phyloP scores from a whole-genome alignment of 192 early-diverging fungal species.

The Phlyctochytrium bullatum region DNA sequence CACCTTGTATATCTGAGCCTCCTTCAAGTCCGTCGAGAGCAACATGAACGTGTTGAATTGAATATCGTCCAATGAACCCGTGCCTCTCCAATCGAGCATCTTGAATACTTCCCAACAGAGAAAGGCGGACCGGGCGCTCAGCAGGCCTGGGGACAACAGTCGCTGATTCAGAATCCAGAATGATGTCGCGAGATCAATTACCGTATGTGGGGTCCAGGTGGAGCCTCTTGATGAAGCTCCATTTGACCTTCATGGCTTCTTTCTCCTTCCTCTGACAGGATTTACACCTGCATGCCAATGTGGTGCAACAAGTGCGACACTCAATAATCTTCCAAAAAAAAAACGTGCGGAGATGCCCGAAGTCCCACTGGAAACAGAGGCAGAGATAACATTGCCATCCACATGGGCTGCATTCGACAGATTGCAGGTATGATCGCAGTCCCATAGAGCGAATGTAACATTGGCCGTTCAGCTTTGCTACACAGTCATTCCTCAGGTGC shows the following conservation, averaged over 20 bases:
- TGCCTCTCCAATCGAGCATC: conserved; percentile 37
- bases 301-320: background rate
- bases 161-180: background rate
- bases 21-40: conserved; percentile 35
- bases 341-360: too few relatives aligned
- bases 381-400: conserved; percentile 14
- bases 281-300: background rate
- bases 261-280: background rate
- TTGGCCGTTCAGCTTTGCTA: conserved; percentile 28
- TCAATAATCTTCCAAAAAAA: background rate
- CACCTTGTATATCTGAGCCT: conserved; percentile 38
- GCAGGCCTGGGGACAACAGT: conserved; percentile 16
- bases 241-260: conserved; percentile 42
- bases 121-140: conserved; percentile 35
- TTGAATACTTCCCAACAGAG: conserved; percentile 36
- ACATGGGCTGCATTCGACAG: conserved; percentile 19
- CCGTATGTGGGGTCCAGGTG: conserved; percentile 48
- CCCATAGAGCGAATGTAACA: too few relatives aligned
- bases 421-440: conserved; percentile 10
- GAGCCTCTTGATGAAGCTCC: conserved; percentile 37
- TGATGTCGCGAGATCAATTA: background rate
- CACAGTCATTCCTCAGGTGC: conserved; percentile 19
- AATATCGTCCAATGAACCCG: conserved; percentile 46
- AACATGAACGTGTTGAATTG: conserved; percentile 39
- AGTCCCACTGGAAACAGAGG: too few relatives aligned